A percentile compares a stretch with the other conserved stretches of the same genome.
Conservation (phyloP, 768 basidiomycete species). For the Termitomyces sp. region DNA sequence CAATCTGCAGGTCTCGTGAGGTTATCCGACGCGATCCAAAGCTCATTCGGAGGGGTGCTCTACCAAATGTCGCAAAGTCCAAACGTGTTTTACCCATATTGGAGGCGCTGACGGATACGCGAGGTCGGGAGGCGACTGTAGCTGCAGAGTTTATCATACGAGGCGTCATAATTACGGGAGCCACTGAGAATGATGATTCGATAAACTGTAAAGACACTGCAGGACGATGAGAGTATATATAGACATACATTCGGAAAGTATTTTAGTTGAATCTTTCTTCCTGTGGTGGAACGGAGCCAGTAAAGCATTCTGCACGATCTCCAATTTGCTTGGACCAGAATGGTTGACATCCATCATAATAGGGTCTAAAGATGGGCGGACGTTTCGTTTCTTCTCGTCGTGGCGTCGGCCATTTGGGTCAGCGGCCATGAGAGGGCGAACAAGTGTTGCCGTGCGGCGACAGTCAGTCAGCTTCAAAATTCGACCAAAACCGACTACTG, state of each 20-base stretch:
- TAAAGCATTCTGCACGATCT: constrained; percentile 64
- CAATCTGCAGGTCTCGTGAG: constrained; percentile 78
- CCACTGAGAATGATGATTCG: constrained; percentile 43
- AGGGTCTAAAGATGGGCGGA: constrained; percentile 34
- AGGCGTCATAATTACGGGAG: constrained; percentile 88
- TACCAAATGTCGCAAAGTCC: constrained; percentile 76
- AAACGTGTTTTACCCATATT: constrained; percentile 36
- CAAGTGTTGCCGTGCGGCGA: background rate
- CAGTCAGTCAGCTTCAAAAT: constrained; percentile 2
- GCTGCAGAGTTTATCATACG: constrained; percentile 70
- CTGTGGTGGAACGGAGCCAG: constrained; percentile 66
- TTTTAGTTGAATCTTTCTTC: constrained; percentile 65
- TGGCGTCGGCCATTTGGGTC: constrained; percentile 27
- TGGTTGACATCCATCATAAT: constrained; percentile 28
- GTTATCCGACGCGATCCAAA: constrained; percentile 65
- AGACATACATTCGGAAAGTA: constrained; percentile 69
- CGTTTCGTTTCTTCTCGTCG: constrained; percentile 32
- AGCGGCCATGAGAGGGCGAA: constrained; percentile 28
- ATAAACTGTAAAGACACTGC: background rate
- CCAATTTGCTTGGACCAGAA: constrained; percentile 43
- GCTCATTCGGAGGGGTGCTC: constrained; percentile 68
- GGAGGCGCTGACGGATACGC: constrained; percentile 26
- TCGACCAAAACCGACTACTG: constrained; percentile 15
- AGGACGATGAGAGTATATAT: constrained; percentile 1
- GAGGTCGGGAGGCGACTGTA: constrained; percentile 54